Base-by-base conservation (phyloP, 768 basidiomycete genomes). In the Sutorius australiensis region DNA sequence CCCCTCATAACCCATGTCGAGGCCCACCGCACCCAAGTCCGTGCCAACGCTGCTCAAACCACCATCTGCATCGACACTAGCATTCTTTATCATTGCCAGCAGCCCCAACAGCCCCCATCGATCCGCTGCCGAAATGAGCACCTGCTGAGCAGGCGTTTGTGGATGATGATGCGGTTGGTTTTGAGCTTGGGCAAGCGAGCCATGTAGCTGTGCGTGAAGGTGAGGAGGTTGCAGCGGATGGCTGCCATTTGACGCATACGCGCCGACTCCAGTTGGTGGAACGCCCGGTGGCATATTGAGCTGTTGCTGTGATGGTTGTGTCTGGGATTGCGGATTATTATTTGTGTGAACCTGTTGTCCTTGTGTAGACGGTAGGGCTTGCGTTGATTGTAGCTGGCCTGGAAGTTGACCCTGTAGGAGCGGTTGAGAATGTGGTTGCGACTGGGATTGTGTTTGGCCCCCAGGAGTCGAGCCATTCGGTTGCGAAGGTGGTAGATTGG, bases 81-180 rank as follows among this genome's bases (percentile, higher is more conserved):
- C 85, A 58, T 81, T 89, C 75, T 91, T 90, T 70, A 95, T 89
- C 77, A 90, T 81, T 42, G 88, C 84, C 52, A 98, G 74, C 49
- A 98, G 73, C 14, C 89, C 92, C 43, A 94, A 67, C 14, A 98
- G 76, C 4, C 95, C 95, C 93, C 94, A 98, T 65, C 92, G 81
- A 71, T 98, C 95, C 37, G 95, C 95, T 2, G 95, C 92, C 56
- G 86, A 89, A 60, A 90, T 83, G 38, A 97, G 80, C 14, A 98
- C 83, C 72, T 98, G 95, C 67, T 97, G 91, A 41, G 92, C 92
- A 2, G 95, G 93, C 40, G 91, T 92, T 67, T 91, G 88, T 54
- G 91, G 87, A 70, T 80, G 80, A 56, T 77, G 81, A 62, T 70
- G 75, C 37, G 66, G 64, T 44, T 69, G 68, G 46, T 55, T 69